Base-by-base conservation (phyloP, 2,329 filamentous ascomycete species). In the Aspergillus candidus region DNA sequence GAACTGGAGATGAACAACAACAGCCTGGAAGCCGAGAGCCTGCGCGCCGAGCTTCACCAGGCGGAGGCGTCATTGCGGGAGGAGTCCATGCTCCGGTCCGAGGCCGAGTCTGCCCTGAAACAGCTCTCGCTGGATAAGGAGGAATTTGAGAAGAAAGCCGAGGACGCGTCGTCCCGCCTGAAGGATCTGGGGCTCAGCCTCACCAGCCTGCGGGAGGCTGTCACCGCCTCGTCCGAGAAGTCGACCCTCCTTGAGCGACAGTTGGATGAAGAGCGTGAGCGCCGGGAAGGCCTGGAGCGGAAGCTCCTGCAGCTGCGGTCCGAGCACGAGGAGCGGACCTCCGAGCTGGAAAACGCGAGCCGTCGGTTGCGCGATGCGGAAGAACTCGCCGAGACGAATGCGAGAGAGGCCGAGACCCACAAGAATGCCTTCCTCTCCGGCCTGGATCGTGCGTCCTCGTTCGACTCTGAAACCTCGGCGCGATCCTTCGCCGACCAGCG, bases 1-100 rank as follows among this genome's bases (percentile, higher is more conserved):
- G 89, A 96, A 55, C 74, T 98, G 2, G 91, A 97, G 61, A 76
- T 76, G 35, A 91, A 95, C 60, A 84, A 85, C 58, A 89, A 86
- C 32, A 83, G 88, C 3, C 80, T 86, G 1, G 91, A 98, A 62
- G 73, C 94, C 7, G 91, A 97, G 63, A 84, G 82, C 18, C 71
- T 98, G 31, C 86, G 90, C 53, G 83, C 86, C 1, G 89, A 96
- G 59, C 71, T 98, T 31, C 88, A 97, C 59, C 76, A 86, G 55
- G 76, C 80, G 2, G 86, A 95, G 61, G 84, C 82, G 29, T 79
- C 84, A 44, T 82, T 86, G 15, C 79, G 93, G 46, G 88, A 97
- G 55, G 85, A 94, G 53, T 80, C 87, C 0, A 79, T 89, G n/a
- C 73, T 80, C 22, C 81, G 83, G 32, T 77, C 87, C 0, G 88